phyloP scores from a whole-genome alignment of 2,329 filamentous ascomycete species.

The Magnaporthales sp. region DNA sequence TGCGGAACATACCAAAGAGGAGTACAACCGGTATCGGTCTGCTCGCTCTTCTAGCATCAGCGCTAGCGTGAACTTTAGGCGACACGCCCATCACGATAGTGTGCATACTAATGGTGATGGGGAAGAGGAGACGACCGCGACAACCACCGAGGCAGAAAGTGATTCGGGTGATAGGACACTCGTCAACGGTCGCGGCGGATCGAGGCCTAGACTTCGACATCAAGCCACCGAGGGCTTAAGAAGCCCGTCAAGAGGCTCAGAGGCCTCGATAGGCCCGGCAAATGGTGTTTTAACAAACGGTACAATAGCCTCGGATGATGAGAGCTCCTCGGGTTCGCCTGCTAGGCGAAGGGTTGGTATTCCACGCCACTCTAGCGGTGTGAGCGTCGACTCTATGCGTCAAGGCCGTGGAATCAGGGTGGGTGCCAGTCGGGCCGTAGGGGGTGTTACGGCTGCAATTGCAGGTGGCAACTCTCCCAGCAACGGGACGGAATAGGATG shows the following conservation, averaged over 20 bases:
- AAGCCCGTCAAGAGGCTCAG: neutral
- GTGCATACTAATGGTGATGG: neutral
- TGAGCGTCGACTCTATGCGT: slow-evolving; percentile 23
- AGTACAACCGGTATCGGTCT: slow-evolving; percentile 48
- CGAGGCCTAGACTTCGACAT: slow-evolving; percentile 1
- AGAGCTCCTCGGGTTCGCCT: neutral
- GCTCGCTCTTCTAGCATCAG: slow-evolving; percentile 41
- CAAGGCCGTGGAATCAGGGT: slow-evolving; percentile 12
- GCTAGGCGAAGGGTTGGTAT: slow-evolving; percentile 7
- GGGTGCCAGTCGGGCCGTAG: slow-evolving; percentile 12
- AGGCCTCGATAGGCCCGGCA: neutral
- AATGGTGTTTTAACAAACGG: neutral
- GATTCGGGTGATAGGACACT: neutral
- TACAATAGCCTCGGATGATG: neutral
- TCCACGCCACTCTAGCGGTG: slow-evolving; percentile 17
- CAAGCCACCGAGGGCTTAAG: slow-evolving; percentile 3
- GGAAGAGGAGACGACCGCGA: neutral
- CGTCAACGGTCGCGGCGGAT: neutral
- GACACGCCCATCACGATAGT: slow-evolving; percentile 11
- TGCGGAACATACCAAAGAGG: slow-evolving; percentile 47
- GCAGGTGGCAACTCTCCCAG: slow-evolving; percentile 1
- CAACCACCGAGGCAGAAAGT: neutral
- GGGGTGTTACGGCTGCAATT: slow-evolving; percentile 10
- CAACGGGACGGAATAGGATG: slow-evolving; percentile 1
- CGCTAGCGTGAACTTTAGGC: slow-evolving; percentile 20